Conservation (phyloP, 2,329 filamentous ascomycete species). For the Fusarium illudens region DNA sequence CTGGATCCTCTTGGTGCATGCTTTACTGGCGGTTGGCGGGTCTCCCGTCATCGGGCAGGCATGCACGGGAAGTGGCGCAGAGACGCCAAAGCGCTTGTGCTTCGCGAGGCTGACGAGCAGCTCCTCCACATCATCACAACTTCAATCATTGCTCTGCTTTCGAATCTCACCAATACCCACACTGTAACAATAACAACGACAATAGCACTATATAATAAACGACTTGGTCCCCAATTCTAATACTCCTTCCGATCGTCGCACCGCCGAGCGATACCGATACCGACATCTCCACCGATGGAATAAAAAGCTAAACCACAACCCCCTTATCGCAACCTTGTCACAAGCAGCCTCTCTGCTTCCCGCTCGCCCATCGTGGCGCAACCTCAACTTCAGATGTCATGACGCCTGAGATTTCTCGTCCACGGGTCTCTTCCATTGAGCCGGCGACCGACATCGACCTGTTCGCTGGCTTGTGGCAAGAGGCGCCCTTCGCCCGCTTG, state of each 20-base stretch:
- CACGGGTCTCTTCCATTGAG: constrained; percentile 28
- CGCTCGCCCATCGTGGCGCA: constrained; percentile 19
- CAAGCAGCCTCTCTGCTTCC: neutral
- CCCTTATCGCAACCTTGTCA: constrained; percentile 2
- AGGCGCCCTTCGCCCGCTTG: constrained; percentile 66
- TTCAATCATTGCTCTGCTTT: neutral
- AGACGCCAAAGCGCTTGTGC: constrained; percentile 7
- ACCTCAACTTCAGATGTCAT: constrained; percentile 35
- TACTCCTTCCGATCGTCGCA: neutral
- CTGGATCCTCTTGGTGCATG: neutral
- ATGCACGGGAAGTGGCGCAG: constrained; percentile 16
- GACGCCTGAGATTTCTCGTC: constrained; percentile 35
- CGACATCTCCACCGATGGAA: neutral
- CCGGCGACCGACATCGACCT: constrained; percentile 56
- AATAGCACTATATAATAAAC: neutral
- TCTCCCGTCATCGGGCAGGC: neutral
- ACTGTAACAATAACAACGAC: neutral
- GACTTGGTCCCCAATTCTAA: neutral
- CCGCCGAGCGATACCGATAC: neutral
- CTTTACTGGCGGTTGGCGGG: neutral
- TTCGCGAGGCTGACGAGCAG: constrained; percentile 31
- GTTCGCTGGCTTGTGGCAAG: constrained; percentile 67
- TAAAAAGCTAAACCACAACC: neutral
- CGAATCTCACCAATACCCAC: neutral
- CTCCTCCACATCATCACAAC: constrained; percentile 6